Conservation (phyloP, 2,329 filamentous ascomycete species). For the Lasiodiplodia theobromae region DNA sequence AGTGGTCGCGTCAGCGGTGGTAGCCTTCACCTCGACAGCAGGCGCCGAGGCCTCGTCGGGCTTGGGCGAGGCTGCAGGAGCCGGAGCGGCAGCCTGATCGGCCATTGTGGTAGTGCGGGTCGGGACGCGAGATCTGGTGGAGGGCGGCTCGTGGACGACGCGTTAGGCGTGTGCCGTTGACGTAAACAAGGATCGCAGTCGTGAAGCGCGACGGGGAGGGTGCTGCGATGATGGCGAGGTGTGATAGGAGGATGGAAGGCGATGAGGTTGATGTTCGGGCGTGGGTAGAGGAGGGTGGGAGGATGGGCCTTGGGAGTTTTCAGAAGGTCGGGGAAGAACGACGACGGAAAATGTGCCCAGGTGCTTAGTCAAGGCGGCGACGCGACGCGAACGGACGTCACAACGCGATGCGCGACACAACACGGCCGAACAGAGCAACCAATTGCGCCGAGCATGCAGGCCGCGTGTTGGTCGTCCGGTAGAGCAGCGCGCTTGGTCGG, state of each 20-base stretch:
- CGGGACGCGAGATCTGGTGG: slow-evolving; percentile 39
- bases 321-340: slow-evolving; percentile 30
- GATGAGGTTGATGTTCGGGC: slow-evolving; percentile 43
- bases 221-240: slow-evolving; percentile 42
- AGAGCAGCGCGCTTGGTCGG: not conserved
- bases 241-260: slow-evolving; percentile 41
- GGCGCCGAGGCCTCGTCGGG: slow-evolving; percentile 42
- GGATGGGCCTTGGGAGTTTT: slow-evolving; percentile 29
- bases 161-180: slow-evolving; percentile 42
- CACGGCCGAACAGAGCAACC: slow-evolving; percentile 14
- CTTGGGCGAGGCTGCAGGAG: slow-evolving; percentile 39
- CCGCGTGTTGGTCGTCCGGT: slow-evolving; percentile 9
- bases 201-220: slow-evolving; percentile 38
- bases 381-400: slow-evolving; percentile 26
- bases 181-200: slow-evolving; percentile 40
- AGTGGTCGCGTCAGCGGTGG: slow-evolving; percentile 38
- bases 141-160: slow-evolving; percentile 37
- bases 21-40: slow-evolving; percentile 36
- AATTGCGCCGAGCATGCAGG: slow-evolving; percentile 24
- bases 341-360: slow-evolving; percentile 30
- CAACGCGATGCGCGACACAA: slow-evolving; percentile 26
- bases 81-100: slow-evolving; percentile 42
- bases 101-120: slow-evolving; percentile 46
- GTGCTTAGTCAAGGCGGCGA: slow-evolving; percentile 25
- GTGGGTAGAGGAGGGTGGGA: slow-evolving; percentile 29